Percentiles rank a stretch among this genome's conserved stretches.
Evolutionary conservation across 495 filamentous ascomycete species (phyloP).

Genomic region (Aspergillus taichungensis): DNA sequence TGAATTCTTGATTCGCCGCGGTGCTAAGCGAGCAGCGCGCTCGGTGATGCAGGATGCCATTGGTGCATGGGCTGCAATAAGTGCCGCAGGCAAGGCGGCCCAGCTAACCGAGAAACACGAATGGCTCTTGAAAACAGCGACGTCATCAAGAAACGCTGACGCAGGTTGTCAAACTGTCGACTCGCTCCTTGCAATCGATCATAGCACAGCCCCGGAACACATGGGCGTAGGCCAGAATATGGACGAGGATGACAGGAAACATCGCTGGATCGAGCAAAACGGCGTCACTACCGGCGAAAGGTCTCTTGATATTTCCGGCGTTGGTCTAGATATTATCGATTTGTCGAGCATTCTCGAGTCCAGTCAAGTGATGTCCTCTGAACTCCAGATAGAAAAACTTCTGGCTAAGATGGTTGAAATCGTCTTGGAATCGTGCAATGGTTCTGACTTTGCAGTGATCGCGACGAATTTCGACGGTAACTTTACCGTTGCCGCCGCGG

Average conservation of each 20-base stretch:
- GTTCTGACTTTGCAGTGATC: conserved; percentile 71
- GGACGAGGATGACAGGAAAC: conserved; percentile 53
- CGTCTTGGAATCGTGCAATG: conserved; percentile 76
- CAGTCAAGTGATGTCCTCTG: conserved; percentile 84
- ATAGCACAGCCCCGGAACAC: conserved; percentile 48
- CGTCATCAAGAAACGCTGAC: conserved; percentile 53
- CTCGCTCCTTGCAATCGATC: conserved; percentile 37
- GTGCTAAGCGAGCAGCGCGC: conserved; percentile 64
- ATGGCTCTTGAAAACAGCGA: conserved; percentile 60
- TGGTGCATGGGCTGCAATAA: conserved; percentile 62
- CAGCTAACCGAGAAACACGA: conserved; percentile 63
- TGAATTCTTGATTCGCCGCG: conserved; percentile 63
- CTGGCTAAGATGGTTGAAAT: conserved; percentile 86
- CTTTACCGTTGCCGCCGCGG: conserved; percentile 73
- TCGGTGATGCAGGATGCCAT: conserved; percentile 63
- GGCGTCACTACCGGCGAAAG: conserved; percentile 24
- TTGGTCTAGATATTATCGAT: conserved; percentile 70
- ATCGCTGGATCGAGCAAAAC: conserved; percentile 70
- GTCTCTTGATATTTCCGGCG: conserved; percentile 36
- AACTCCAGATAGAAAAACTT: conserved; percentile 74
- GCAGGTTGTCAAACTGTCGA: conserved; percentile 64
- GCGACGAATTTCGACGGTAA: conserved; percentile 62
- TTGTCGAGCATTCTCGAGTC: conserved; percentile 78
- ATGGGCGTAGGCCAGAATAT: conserved; percentile 27
- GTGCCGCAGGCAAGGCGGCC: conserved; percentile 64